phyloP scores from a whole-genome alignment of 345 rosid species.

The Hibiscus tridactylites region DNA sequence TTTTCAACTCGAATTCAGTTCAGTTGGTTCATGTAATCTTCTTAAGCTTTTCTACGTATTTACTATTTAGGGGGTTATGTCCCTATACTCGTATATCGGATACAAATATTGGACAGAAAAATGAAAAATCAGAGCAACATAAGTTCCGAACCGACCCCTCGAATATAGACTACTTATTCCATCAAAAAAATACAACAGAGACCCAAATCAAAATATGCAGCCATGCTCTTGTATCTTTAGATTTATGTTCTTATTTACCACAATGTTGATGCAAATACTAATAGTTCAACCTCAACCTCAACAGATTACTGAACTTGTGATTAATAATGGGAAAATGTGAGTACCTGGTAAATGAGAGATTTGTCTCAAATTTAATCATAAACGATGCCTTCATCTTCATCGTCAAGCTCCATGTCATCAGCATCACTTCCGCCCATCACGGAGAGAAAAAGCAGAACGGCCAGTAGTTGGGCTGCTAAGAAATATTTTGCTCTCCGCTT shows the following conservation, averaged over 20 bases:
- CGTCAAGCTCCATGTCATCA: conserved; percentile 52
- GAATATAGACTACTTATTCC: too few species aligned
- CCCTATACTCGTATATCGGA: too few species aligned
- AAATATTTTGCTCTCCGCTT: conserved; percentile 72
- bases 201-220: too few species aligned
- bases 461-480: conserved; percentile 64
- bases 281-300: conserved; percentile 6
- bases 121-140: too few species aligned
- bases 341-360: background rate
- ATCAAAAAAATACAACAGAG: too few species aligned
- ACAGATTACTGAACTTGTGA: background rate
- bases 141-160: too few species aligned
- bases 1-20: too few species aligned
- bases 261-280: background rate
- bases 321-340: conserved; percentile 6
- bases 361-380: conserved; percentile 27
- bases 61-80: too few species aligned
- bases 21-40: too few species aligned
- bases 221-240: too few species aligned
- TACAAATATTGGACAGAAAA: too few species aligned
- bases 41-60: too few species aligned
- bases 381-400: conserved; percentile 35
- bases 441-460: conserved; percentile 71
- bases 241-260: background rate
- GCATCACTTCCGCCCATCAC: conserved; percentile 60